phyloP scores from a whole-genome alignment of 768 basidiomycete genomes.

The Steccherinum ochraceum region DNA sequence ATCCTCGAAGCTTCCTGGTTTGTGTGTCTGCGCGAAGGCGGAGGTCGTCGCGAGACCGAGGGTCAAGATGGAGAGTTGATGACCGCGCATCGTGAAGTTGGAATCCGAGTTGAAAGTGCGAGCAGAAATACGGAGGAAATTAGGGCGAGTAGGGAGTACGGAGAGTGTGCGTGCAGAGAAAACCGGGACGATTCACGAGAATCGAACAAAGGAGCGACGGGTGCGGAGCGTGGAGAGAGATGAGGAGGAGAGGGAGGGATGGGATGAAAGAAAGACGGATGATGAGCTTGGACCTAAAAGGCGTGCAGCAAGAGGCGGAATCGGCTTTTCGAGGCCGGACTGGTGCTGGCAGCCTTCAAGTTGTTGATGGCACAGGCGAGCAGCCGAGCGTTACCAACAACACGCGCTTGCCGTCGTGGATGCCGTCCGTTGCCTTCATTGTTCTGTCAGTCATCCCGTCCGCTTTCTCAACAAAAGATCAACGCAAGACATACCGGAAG shows the following conservation, averaged over 20 bases:
- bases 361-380: neutral
- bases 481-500: neutral
- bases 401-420: neutral
- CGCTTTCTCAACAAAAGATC: too few species aligned
- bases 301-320: neutral
- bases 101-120: neutral
- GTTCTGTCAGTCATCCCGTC: too few species aligned
- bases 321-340: neutral
- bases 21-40: constrained; percentile 5
- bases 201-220: neutral
- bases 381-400: neutral
- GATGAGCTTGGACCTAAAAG: neutral
- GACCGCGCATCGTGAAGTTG: neutral
- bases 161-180: neutral
- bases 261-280: neutral
- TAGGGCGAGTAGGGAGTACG: neutral
- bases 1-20: constrained; percentile 22
- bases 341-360: too few species aligned
- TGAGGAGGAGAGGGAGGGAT: neutral
- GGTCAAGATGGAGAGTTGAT: constrained; percentile 32
- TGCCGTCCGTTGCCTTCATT: too few species aligned
- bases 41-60: constrained; percentile 35
- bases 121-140: neutral
- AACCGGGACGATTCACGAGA: neutral
- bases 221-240: too few species aligned